Evolutionary conservation across 2,329 filamentous ascomycete species (phyloP).

Genomic region (Exophiala lecanii-corni): DNA sequence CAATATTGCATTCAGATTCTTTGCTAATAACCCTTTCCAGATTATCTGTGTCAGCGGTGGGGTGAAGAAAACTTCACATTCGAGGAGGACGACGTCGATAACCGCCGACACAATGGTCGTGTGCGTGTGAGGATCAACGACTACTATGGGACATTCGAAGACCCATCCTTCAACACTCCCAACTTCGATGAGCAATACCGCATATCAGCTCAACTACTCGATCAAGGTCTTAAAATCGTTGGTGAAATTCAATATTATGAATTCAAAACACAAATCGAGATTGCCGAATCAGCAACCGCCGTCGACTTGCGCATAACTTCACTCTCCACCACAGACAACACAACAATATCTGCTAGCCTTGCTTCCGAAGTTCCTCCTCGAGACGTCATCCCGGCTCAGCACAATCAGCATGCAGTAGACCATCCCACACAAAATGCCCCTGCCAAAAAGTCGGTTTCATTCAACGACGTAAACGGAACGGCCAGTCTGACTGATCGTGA

Average conservation of each 20-base stretch:
- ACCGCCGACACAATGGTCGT: conserved; percentile 1
- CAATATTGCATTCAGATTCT: too few relatives aligned
- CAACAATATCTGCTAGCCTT: too few relatives aligned
- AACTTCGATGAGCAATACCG: conserved; percentile 6
- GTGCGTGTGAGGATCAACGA: conserved; percentile 4
- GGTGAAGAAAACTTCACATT: conserved; percentile 9
- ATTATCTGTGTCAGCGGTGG: conserved; percentile 7
- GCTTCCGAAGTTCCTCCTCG: too few relatives aligned
- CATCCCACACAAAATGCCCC: too few relatives aligned
- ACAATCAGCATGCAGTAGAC: too few relatives aligned
- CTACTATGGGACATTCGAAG: conserved; percentile 10
- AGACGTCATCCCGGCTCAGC: too few relatives aligned
- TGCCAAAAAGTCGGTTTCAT: too few relatives aligned
- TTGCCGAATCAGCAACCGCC: background rate
- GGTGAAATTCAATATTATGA: background rate
- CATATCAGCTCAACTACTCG: conserved; percentile 2
- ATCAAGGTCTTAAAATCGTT: conserved; percentile 5
- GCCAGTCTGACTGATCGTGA: too few relatives aligned
- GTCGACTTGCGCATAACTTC: background rate
- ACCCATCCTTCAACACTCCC: conserved; percentile 1
- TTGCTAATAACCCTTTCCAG: conserved; percentile 4
- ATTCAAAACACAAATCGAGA: background rate
- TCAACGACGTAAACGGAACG: too few relatives aligned
- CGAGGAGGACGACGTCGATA: conserved; percentile 4
- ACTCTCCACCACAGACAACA: too few relatives aligned